Percentiles rank a stretch among this genome's conserved stretches.
Evolutionary conservation across 805 yeast species (phyloP).

Genomic region (Sungouiella thailandica): DNA sequence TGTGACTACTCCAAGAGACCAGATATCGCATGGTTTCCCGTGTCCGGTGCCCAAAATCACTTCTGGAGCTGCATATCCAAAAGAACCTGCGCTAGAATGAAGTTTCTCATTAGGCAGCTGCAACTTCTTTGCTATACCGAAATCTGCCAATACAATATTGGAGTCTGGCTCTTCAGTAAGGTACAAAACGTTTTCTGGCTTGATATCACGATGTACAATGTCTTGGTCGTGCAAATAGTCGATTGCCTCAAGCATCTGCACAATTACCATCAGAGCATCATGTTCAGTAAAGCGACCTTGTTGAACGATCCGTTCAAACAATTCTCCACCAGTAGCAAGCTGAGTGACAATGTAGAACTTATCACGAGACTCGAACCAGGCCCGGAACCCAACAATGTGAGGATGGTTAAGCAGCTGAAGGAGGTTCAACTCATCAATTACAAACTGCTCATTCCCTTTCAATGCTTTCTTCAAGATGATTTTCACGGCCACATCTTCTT

Average conservation of each 20-base stretch:
- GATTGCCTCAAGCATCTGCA: constrained; percentile 74
- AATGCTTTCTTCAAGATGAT: constrained; percentile 82
- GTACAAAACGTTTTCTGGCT: constrained; percentile 89
- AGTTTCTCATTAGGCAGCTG: constrained; percentile 55
- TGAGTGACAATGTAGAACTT: constrained; percentile 93
- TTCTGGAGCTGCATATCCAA: constrained; percentile 98
- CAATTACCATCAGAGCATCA: constrained; percentile 74
- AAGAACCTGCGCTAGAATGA: constrained; percentile 78
- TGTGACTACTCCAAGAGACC: constrained; percentile 93
- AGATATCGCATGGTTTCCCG: constrained; percentile 92
- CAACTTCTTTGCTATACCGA: constrained; percentile 87
- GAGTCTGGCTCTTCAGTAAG: constrained; percentile 51
- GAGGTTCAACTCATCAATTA: constrained; percentile 71
- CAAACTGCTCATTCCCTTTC: constrained; percentile 70
- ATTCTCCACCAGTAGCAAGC: constrained; percentile 93
- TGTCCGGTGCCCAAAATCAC: constrained; percentile 78
- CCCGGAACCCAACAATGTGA: constrained; percentile 82
- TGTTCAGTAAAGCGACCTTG: constrained; percentile 83
- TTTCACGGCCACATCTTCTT: constrained; percentile 83
- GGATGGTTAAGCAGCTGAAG: constrained; percentile 70
- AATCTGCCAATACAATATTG: constrained; percentile 84
- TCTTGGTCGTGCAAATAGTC: constrained; percentile 68
- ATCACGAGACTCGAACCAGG: constrained; percentile 91
- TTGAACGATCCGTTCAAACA: constrained; percentile 79
- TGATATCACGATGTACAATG: constrained; percentile 90